phyloP scores from a whole-genome alignment of 106 monocot genomes.

The Dioscorea dumetorum region DNA sequence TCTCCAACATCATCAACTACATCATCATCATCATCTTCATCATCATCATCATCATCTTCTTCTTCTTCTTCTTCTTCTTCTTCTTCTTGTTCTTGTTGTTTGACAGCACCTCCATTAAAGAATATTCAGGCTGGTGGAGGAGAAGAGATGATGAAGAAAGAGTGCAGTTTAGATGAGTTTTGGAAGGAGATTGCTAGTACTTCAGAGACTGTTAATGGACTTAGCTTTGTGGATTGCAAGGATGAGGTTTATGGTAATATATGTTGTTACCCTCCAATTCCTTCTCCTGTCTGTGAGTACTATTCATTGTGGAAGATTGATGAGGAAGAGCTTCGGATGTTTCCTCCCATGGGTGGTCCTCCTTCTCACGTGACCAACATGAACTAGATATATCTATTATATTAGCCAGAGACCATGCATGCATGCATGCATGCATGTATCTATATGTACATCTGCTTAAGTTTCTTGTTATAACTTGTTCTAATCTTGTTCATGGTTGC shows the following conservation, averaged over 20 bases:
- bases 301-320: constrained; percentile 41
- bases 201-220: not conserved
- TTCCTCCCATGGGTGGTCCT: not conserved
- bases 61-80: not conserved
- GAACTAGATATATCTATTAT: no score
- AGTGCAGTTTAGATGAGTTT: constrained; percentile 57
- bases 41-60: no score
- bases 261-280: not conserved
- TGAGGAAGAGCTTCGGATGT: constrained; percentile 26
- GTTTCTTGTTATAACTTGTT: no score
- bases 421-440: no score
- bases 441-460: no score
- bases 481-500: no score
- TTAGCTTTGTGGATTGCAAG: constrained; percentile 14
- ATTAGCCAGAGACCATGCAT: no score
- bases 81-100: not conserved
- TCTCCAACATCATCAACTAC: no score
- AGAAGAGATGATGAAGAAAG: constrained; percentile 3
- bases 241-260: not conserved
- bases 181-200: constrained; percentile 43
- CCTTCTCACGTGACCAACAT: not conserved
- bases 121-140: not conserved
- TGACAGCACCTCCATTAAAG: not conserved
- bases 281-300: constrained; percentile 34
- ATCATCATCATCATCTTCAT: no score